Evolutionary conservation across 225 moss, liverwort and hornwort species (phyloP).

Genomic region (Takakia lepidozioides): DNA sequence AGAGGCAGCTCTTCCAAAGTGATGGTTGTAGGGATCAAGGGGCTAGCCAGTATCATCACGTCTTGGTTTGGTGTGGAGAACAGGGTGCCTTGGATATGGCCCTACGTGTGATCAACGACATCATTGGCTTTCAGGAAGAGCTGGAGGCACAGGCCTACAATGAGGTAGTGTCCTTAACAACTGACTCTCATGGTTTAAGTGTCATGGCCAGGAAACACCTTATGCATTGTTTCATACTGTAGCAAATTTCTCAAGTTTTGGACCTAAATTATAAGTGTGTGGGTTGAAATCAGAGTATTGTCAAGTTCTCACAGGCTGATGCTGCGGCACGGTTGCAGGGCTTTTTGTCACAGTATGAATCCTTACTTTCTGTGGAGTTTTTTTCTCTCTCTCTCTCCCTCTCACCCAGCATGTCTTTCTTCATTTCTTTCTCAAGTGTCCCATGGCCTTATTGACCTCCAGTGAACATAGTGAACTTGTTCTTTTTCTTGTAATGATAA

Average conservation of each 20-base stretch:
- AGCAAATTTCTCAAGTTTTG: no score
- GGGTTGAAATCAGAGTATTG: constrained; percentile 30
- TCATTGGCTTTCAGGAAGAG: constrained; percentile 52
- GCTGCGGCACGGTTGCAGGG: constrained; percentile 44
- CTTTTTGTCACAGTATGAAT: constrained; percentile 39
- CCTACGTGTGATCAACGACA: constrained; percentile 42
- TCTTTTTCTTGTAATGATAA: no score
- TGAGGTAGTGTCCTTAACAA: constrained; percentile 17
- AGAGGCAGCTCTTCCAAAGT: no score
- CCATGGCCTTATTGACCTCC: no score
- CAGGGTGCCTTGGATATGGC: constrained; percentile 57
- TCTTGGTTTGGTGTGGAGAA: constrained; percentile 4
- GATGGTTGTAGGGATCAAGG: no score
- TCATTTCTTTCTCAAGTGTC: no score
- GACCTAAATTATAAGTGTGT: no score
- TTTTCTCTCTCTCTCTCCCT: neutral
- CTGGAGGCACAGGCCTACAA: constrained; percentile 61
- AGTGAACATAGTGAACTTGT: no score
- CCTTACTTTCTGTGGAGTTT: neutral
- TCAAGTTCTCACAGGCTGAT: constrained; percentile 52
- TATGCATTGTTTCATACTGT: no score
- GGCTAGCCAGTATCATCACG: neutral
- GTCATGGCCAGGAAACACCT: neutral
- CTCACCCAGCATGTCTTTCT: neutral
- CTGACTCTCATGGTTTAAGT: no score